Evolutionary conservation across 169 alveolate species (phyloP).

Genomic region (Pseudocohnilembus persalinus): DNA sequence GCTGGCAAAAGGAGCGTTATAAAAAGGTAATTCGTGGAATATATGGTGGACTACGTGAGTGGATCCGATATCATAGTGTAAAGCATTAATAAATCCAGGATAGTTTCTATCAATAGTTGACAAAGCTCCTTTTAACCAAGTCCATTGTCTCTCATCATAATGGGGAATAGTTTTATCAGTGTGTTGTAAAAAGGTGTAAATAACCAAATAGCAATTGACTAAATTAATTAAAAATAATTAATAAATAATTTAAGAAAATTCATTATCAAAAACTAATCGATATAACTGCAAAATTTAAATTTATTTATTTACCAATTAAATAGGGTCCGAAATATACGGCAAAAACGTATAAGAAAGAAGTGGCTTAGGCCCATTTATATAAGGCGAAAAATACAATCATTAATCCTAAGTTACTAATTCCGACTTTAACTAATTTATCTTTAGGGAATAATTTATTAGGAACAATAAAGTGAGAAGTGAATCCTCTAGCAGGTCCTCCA

Average conservation of each 20-base stretch:
- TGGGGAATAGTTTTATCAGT: conserved; percentile 66
- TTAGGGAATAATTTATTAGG: conserved; percentile 52
- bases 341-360: conserved; percentile 33
- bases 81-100: conserved; percentile 45
- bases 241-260: too few species aligned
- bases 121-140: conserved; percentile 69
- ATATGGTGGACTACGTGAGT: conserved; percentile 74
- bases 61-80: conserved; percentile 60
- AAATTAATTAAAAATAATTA: not conserved
- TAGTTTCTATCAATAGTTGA: conserved; percentile 65
- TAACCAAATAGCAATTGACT: conserved; percentile 42
- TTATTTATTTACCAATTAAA: conserved; percentile 28
- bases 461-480: conserved; percentile 47
- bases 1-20: conserved; percentile 65
- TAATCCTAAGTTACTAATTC: conserved; percentile 41
- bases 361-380: conserved; percentile 38
- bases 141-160: conserved; percentile 57
- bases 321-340: conserved; percentile 49
- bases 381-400: conserved; percentile 14
- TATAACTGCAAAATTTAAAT: too few species aligned
- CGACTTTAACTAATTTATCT: conserved; percentile 39
- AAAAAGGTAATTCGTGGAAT: conserved; percentile 45
- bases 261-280: too few species aligned
- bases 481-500: conserved; percentile 60
- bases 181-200: conserved; percentile 53